Conservation (phyloP, 2,329 filamentous ascomycete genomes). For the Coleophoma crateriformis region DNA sequence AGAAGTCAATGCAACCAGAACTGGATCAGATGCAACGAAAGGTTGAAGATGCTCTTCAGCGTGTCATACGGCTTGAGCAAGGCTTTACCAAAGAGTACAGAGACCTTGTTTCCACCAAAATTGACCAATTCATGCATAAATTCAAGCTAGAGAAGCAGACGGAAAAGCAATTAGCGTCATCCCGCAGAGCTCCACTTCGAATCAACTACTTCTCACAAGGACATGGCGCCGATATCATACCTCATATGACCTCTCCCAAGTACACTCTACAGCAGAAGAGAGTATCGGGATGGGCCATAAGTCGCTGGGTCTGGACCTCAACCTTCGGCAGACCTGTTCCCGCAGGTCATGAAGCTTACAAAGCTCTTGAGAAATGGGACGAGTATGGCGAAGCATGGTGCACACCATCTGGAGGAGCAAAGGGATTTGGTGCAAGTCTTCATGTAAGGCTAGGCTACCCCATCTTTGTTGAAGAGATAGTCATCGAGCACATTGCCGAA, state of each 20-base stretch:
- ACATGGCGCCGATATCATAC: constrained; percentile 61
- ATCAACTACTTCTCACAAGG: constrained; percentile 71
- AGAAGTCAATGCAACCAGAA: neutral
- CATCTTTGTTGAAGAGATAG: constrained; percentile 63
- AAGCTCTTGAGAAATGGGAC: constrained; percentile 64
- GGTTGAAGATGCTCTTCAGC: neutral
- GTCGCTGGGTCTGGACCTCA: constrained; percentile 14
- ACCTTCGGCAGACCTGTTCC: constrained; percentile 22
- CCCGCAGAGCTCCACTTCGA: constrained; percentile 22
- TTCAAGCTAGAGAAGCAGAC: neutral
- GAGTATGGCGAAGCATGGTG: constrained; percentile 90
- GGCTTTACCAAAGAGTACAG: neutral
- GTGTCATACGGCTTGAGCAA: neutral
- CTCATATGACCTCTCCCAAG: constrained; percentile 51
- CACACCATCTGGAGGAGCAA: constrained; percentile 41
- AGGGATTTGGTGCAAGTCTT: constrained; percentile 53
- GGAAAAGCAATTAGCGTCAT: constrained; percentile 12
- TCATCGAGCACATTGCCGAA: constrained; percentile 66
- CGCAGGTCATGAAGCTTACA: constrained; percentile 25
- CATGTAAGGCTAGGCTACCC: constrained; percentile 52
- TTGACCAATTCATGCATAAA: neutral
- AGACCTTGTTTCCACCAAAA: neutral
- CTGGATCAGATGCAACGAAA: neutral
- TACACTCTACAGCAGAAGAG: constrained; percentile 31
- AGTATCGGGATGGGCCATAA: constrained; percentile 1